Evolutionary conservation across 225 moss, liverwort and hornwort genomes (phyloP), one percentile per base, ranked within the genome.

Genomic region (Bryoerythrophyllum caledonicum): DNA sequence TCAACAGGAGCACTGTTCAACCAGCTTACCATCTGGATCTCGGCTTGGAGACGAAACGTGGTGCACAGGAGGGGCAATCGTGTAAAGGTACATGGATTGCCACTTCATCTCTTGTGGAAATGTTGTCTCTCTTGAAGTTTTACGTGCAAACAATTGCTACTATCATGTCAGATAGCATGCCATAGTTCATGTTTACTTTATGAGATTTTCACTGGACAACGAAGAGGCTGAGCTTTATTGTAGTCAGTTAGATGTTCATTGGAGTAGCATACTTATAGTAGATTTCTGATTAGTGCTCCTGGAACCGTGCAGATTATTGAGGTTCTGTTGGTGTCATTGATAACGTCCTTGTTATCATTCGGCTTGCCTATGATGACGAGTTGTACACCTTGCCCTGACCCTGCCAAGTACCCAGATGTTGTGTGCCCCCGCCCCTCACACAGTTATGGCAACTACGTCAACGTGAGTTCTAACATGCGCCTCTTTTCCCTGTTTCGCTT

Each of bases 1-100:
- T n/a, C n/a, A n/a, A 73, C 82, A 97, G 97, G 97, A 73, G 95
- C 99, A 38, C 70, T 99, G 41, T 99, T 99, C 79, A 99, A 99
- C 86, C 94, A 99, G 76, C 85, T 95, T 62, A 90, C 99, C 6
- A 87, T 91, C 71, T 91, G 79, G 75, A 70, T 93, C 70, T 91
- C 99, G 67, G 54, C 86, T 65, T 99, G 99, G 99, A 92, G 99
- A 68, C 90, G 99, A 61, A 95, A 91, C 82, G 87, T 93, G 30
- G 59, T 99, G 51, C 99, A 99, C 83, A 93, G 80, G 72, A 82
- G 74, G 70, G 99, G 99, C 59, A 89, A 87, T 71, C 86, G 89
- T 76, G 86, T 90, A 65, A 99, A 95, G 93, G 94, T 94, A 76
- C 52, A 17, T 51, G 43, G 71, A 48, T 60, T 21, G n/a, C 69